Evolutionary conservation across 78 protist species (phyloP).

Genomic region (Anaeramoeba ignava): DNA sequence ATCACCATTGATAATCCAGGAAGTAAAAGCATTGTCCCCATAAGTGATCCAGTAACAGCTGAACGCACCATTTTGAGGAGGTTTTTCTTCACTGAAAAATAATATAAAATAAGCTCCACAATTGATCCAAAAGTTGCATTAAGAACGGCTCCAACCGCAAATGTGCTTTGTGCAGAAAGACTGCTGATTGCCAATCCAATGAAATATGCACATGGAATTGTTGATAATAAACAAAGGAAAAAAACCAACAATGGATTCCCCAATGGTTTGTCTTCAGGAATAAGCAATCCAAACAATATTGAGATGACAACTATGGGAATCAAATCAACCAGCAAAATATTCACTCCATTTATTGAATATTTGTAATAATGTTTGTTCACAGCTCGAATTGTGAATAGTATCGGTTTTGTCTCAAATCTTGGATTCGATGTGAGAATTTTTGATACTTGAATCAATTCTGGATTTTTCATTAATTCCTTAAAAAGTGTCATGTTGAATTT

Average conservation of each 20-base stretch:
- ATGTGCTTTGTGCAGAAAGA: not conserved
- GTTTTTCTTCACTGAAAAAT: slow-evolving; percentile 20
- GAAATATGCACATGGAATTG: slow-evolving; percentile 51
- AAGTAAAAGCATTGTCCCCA: slow-evolving; percentile 36
- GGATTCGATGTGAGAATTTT: too few species aligned
- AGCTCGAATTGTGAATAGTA: too few species aligned
- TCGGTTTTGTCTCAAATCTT: too few species aligned
- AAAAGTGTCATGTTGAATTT: too few species aligned
- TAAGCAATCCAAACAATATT: too few species aligned
- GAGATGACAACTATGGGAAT: not conserved
- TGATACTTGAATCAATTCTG: too few species aligned
- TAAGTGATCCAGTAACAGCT: slow-evolving; percentile 37
- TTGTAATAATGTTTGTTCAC: slow-evolving; percentile 39
- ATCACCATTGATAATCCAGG: slow-evolving; percentile 26
- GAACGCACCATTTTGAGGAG: slow-evolving; percentile 29
- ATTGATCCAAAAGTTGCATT: slow-evolving; percentile 54
- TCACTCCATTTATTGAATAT: slow-evolving; percentile 36
- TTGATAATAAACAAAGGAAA: slow-evolving; percentile 27
- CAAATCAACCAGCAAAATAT: too few species aligned
- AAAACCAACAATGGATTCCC: too few species aligned
- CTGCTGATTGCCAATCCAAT: slow-evolving; percentile 36
- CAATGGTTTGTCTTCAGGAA: too few species aligned
- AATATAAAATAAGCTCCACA: slow-evolving; percentile 30
- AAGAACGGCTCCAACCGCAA: slow-evolving; percentile 32
- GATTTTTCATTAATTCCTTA: too few species aligned